Evolutionary conservation across 2,329 filamentous ascomycete species (phyloP).

Genomic region (Daldinia sp.): DNA sequence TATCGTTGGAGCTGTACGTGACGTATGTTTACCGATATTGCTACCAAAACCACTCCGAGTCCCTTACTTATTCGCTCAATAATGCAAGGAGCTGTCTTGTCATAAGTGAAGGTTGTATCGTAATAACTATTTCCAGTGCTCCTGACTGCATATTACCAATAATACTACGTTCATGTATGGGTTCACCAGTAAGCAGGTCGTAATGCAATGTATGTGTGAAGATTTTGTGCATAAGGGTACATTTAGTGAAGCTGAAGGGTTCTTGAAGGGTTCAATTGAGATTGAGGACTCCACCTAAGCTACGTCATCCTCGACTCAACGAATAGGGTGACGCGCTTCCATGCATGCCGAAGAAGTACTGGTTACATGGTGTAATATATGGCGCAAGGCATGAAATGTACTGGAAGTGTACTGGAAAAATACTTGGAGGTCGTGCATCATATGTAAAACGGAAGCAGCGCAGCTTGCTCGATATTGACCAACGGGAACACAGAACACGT

Average conservation of each 20-base stretch:
- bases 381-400: neutral
- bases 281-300: constrained; percentile 30
- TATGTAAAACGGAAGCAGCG: constrained; percentile 15
- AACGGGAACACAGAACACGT: constrained; percentile 20
- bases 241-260: constrained; percentile 7
- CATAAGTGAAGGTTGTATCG: neutral
- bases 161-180: neutral
- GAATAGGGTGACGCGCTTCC: constrained; percentile 20
- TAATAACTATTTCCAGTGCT: neutral
- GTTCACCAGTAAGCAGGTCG: constrained; percentile 26
- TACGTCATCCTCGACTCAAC: constrained; percentile 33
- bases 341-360: constrained; percentile 6
- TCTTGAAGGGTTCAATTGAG: constrained; percentile 20
- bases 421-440: neutral
- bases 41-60: neutral
- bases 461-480: constrained; percentile 5
- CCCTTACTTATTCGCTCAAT: neutral
- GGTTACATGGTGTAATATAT: neutral
- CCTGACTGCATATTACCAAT: constrained; percentile 2
- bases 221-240: constrained; percentile 26
- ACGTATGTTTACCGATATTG: neutral
- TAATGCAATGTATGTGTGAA: constrained; percentile 12
- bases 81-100: neutral
- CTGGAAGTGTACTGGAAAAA: too few species aligned
- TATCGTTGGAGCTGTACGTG: neutral